A percentile compares a stretch with the other conserved stretches of the same genome.
phyloP scores from a whole-genome alignment of 306 rosid species.

The Alnus rubra region DNA sequence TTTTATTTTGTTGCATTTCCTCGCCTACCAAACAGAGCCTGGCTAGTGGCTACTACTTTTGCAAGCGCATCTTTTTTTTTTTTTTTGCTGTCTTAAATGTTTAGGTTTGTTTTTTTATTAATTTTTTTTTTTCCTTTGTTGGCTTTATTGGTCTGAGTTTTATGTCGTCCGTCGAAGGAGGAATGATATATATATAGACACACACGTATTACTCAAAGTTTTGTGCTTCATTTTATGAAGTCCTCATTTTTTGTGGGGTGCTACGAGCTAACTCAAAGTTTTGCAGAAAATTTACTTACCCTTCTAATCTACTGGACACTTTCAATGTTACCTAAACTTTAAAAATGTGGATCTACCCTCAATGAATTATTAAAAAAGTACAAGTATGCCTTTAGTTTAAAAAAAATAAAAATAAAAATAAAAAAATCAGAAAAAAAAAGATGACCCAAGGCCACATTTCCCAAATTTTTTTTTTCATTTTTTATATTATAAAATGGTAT shows the following conservation, averaged over 20 bases:
- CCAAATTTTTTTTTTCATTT: too few relatives aligned
- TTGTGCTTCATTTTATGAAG: neutral
- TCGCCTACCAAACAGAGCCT: neutral
- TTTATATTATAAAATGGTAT: too few relatives aligned
- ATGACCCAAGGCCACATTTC: too few relatives aligned
- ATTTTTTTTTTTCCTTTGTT: neutral
- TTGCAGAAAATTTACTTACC: too few relatives aligned
- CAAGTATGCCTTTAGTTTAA: too few relatives aligned
- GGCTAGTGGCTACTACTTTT: neutral
- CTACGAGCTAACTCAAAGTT: neutral
- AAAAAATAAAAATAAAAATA: too few relatives aligned
- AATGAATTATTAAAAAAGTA: too few relatives aligned
- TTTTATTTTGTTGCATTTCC: constrained; percentile 23
- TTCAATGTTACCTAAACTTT: too few relatives aligned
- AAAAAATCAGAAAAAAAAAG: too few relatives aligned
- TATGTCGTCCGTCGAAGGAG: neutral
- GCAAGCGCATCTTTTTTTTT: neutral
- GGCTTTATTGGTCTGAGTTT: neutral
- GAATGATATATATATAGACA: neutral
- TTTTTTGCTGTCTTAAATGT: neutral
- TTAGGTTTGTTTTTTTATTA: neutral
- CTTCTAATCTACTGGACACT: too few relatives aligned
- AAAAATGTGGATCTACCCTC: too few relatives aligned
- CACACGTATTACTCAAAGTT: neutral
- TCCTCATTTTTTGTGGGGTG: neutral